Base-by-base conservation (phyloP, 306 rosid genomes). In the Trifolium dubium region DNA sequence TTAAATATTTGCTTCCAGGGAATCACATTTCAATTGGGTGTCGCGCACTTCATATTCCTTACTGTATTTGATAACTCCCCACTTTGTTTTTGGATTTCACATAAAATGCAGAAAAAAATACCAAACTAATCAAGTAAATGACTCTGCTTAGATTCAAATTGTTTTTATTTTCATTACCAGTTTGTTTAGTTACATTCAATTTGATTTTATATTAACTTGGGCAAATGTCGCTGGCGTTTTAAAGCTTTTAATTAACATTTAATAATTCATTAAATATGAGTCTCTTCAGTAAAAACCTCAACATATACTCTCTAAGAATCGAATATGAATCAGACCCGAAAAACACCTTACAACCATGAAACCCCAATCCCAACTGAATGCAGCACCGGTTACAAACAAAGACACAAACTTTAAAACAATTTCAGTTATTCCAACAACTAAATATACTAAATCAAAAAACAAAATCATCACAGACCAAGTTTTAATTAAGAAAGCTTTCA, bases 351-450 rank as follows among this genome's bases (percentile, higher is more conserved):
- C 4, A 56, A 23, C 35, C 15, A 56, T 56, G 35, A 56, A 28
- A 34, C 32, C 56, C 59, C 39, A 47, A 2, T 70, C 28, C 31
- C 69, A 37, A 50, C 0, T 75, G 9, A 75, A 74, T 50, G 54
- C n/a, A n/a, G n/a, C 61, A 14, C 34, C 55, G 1, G 17, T 50
- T 14, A 72, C 78, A 73, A 23, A 69, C 75, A 71, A 71, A 47
- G n/a, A 37, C 46, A 44, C 14, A 18, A 59, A 40, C 56, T 67
- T 62, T 23, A 1, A 23, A 23, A 23, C 23, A 23, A 23, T 23
- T 23, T 23, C 60, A 61, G 64, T 10, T 3, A 71, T 35, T 14
- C 17, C 14, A 15, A 61, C 40, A 29, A 61, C 11, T 23, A 30
- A 12, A 44, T 4, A 74, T 6, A 40, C 18, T 3, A 8, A 40